Evolutionary conservation across 106 monocot species (phyloP), one percentile per base, ranked within the genome.

Genomic region (Dendrobium officinale): DNA sequence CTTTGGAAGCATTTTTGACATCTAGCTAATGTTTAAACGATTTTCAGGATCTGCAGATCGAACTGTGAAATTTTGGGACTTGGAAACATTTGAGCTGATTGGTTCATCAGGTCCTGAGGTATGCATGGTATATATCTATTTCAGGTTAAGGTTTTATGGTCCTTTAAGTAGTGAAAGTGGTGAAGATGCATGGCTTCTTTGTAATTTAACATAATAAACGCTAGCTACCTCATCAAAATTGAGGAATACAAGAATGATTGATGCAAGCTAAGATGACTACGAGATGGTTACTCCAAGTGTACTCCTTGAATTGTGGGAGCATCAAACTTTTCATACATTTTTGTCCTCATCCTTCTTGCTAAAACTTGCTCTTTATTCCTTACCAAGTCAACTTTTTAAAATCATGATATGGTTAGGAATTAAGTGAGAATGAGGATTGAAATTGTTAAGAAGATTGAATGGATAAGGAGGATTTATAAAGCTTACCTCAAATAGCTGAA

Each of bases 1-100:
- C 70, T 70, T 70, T 70, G 9, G 70, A 37, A 15, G 16, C 33
- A 15, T 13, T 4, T 37, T 16, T 70, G 31, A 22, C 33, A 70
- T 31, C 33, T 37, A 10, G 37, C 42, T 81, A 59, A 72, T 81
- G 4, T 77, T 16, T 54, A 27, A 42, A 29, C 68, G n/a, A 17
- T 81, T 86, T 84, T 72, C 89, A 95, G 95, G 95, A 44, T 90
- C 95, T 72, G 85, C 90, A 19, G 95, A 95, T 82, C 83, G 81
- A 83, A 92, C 92, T 82, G 90, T 95, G 67, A 90, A 95, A 78
- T 95, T 95, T 75, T 95, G 95, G 95, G 95, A 95, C 84, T 83
- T 95, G 56, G 95, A 96, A 89, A 96, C 96, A 41, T 96, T 96
- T 89, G 96, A 96, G 79, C 82, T 96, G 26, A 96, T 93, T 55